Conservation (phyloP, 1,139 yeast species). For the Diutina sp. region DNA sequence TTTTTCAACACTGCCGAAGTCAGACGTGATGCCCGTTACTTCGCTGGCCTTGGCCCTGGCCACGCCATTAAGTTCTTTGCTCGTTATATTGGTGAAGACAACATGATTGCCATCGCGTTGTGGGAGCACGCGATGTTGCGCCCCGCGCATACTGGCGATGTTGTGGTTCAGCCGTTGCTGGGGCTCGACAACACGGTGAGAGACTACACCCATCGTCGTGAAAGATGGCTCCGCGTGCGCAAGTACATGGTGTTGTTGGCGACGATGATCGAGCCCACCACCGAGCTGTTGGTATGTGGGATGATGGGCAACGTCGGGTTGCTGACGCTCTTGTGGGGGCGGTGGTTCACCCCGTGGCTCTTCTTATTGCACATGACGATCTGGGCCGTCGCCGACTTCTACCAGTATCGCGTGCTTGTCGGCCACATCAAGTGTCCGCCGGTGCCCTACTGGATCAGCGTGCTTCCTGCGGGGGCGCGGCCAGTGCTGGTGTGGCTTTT, state of each 20-base stretch:
- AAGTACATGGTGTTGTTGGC: slow-evolving; percentile 83
- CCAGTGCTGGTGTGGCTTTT: slow-evolving; percentile 14
- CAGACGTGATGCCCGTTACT: slow-evolving; percentile 17
- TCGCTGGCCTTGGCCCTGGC: slow-evolving; percentile 31
- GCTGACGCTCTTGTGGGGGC: slow-evolving; percentile 29
- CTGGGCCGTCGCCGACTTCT: slow-evolving; percentile 57
- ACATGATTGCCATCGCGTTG: slow-evolving; percentile 79
- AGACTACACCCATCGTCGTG: slow-evolving; percentile 56
- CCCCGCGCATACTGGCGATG: slow-evolving; percentile 69
- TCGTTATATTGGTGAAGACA: slow-evolving; percentile 81
- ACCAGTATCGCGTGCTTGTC: slow-evolving; percentile 40
- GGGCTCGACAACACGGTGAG: slow-evolving; percentile 16
- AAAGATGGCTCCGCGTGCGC: slow-evolving; percentile 82
- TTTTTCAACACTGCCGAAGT: slow-evolving; percentile 22
- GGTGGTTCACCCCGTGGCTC: slow-evolving; percentile 19
- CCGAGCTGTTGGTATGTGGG: slow-evolving; percentile 66
- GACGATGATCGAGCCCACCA: slow-evolving; percentile 75
- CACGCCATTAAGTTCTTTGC: slow-evolving; percentile 54
- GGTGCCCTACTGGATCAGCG: slow-evolving; percentile 17
- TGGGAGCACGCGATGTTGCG: slow-evolving; percentile 64
- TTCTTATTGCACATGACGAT: slow-evolving; percentile 40
- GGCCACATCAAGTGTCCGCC: slow-evolving; percentile 11
- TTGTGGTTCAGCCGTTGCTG: slow-evolving; percentile 66
- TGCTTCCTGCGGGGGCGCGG: slow-evolving; percentile 7
- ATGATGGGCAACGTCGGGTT: slow-evolving; percentile 52